These are phyloP conservation scores for Pythium biforme DNA, from an alignment of 352 stramenopile species.

Conservation along the genomic window DNA sequence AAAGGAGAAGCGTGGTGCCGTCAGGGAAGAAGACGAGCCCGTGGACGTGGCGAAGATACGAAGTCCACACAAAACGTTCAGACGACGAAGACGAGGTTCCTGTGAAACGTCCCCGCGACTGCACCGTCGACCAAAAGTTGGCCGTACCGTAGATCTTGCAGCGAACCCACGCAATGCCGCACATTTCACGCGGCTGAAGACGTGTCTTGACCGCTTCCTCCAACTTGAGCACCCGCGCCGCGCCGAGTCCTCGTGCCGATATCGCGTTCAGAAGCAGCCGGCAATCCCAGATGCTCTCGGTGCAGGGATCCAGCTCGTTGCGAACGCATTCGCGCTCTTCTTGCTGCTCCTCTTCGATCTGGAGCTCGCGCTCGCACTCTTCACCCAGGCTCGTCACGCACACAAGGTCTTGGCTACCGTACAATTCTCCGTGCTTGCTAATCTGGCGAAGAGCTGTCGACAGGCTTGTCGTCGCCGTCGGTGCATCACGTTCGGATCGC, in stretches of 20 bases:
- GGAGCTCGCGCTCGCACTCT: constrained; percentile 55
- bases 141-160: constrained; percentile 32
- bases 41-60: constrained; percentile 30
- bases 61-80: not conserved
- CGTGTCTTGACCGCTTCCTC: not conserved
- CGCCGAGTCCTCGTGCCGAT: not conserved
- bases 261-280: not conserved
- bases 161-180: constrained; percentile 23
- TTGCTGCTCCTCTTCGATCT: constrained; percentile 44
- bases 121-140: constrained; percentile 40
- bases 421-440: constrained; percentile 15
- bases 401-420: constrained; percentile 36
- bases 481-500: not conserved
- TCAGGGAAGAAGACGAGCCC: constrained; percentile 42
- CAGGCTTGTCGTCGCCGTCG: not conserved
- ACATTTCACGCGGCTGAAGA: constrained; percentile 4
- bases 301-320: constrained; percentile 7
- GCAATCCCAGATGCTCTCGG: constrained; percentile 33
- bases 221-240: not conserved
- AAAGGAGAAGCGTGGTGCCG: constrained; percentile 35
- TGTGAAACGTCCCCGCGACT: not conserved
- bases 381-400: constrained; percentile 38
- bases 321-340: constrained; percentile 18
- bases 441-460: constrained; percentile 15
- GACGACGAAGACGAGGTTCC: not conserved